Percentiles rank a stretch among this genome's conserved stretches.
Conservation (phyloP, 352 stramenopile genomes). For the Saprolegnia diclina region DNA sequence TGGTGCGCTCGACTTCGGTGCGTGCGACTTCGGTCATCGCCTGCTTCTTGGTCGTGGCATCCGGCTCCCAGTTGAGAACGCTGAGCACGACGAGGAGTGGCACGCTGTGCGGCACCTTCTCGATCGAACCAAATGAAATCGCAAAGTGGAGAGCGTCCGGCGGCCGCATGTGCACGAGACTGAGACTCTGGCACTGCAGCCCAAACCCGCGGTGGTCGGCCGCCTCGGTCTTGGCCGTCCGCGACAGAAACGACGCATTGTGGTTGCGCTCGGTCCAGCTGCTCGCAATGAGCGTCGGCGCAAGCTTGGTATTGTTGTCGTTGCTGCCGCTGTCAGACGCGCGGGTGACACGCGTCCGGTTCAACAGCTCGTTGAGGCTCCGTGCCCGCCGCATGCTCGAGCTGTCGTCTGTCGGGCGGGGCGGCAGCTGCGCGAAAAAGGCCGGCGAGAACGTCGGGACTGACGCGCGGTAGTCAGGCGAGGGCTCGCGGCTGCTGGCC, state of each 20-base stretch:
- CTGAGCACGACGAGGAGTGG: constrained; percentile 64
- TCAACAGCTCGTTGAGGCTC: constrained; percentile 9
- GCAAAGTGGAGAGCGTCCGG: constrained; percentile 58
- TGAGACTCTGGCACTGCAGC: constrained; percentile 32
- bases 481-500: background rate
- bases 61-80: constrained; percentile 43
- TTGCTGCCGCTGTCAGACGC: background rate
- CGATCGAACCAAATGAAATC: constrained; percentile 69
- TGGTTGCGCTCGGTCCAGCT: constrained; percentile 26
- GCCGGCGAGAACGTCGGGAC: background rate
- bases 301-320: background rate
- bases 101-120: constrained; percentile 51
- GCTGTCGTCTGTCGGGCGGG: background rate
- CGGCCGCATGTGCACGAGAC: constrained; percentile 59
- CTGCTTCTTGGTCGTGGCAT: background rate
- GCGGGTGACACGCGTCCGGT: background rate
- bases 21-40: constrained; percentile 38
- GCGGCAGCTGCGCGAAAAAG: background rate
- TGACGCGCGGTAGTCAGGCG: background rate
- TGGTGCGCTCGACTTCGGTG: constrained; percentile 65
- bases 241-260: background rate
- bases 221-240: background rate
- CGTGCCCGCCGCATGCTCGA: constrained; percentile 1
- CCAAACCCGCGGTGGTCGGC: background rate
- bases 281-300: constrained; percentile 6